Percentiles rank a stretch among this genome's conserved stretches.
These are phyloP conservation scores for Chaetomium globosum DNA, from an alignment of 2,329 filamentous ascomycete genomes.

Conservation along the genomic window DNA sequence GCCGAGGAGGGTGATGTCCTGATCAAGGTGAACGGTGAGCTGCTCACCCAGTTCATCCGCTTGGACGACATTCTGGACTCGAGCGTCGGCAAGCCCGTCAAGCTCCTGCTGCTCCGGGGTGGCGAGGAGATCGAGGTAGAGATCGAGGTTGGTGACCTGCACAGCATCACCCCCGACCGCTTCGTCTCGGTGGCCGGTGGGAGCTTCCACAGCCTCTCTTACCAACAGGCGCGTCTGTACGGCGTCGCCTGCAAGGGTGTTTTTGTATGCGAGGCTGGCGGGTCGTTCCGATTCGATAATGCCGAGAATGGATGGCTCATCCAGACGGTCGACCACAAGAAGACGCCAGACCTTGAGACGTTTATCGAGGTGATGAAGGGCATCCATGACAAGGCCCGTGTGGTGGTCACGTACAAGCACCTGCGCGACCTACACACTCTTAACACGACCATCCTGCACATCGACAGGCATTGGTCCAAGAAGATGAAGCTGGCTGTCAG, in stretches of 20 bases:
- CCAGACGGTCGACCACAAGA: constrained; percentile 88
- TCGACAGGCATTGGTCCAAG: constrained; percentile 93
- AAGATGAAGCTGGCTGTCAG: constrained; percentile 92
- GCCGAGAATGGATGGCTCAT: constrained; percentile 92
- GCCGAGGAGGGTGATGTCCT: constrained; percentile 94
- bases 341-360: constrained; percentile 80
- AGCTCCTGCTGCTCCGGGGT: constrained; percentile 81
- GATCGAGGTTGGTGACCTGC: constrained; percentile 82
- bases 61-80: constrained; percentile 91
- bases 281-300: constrained; percentile 92
- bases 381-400: constrained; percentile 79
- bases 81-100: constrained; percentile 76
- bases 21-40: constrained; percentile 88
- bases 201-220: constrained; percentile 94
- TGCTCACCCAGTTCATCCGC: constrained; percentile 89
- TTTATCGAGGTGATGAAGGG: constrained; percentile 89
- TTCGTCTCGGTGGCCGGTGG: constrained; percentile 93
- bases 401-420: constrained; percentile 95
- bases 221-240: constrained; percentile 95
- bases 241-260: constrained; percentile 90
- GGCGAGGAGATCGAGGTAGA: constrained; percentile 85
- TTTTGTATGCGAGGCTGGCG: constrained; percentile 90
- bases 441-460: constrained; percentile 86
- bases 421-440: constrained; percentile 91
- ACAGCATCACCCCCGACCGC: constrained; percentile 91